These are phyloP conservation scores for Aaosphaeria arxii DNA, from an alignment of 2,329 filamentous ascomycete species.

Conservation along the genomic window DNA sequence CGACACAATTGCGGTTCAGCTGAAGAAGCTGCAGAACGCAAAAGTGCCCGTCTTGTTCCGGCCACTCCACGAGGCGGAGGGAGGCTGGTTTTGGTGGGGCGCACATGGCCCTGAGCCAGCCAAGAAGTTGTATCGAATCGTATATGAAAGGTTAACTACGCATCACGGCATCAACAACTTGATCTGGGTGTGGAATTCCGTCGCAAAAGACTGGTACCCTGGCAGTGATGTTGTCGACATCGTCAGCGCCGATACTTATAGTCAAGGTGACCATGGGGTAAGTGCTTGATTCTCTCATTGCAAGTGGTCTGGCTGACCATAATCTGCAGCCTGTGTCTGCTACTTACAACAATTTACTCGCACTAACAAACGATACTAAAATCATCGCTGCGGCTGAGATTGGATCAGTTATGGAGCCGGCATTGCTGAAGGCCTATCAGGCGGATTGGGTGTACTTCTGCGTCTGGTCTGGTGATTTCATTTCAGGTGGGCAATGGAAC, in stretches of 20 bases:
- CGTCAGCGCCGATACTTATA: conserved; percentile 47
- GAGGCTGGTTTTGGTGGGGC: conserved; percentile 55
- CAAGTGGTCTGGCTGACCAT: too few relatives aligned
- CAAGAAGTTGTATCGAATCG: conserved; percentile 44
- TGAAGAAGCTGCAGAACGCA: conserved; percentile 44
- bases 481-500: conserved; percentile 44
- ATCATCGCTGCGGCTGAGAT: conserved; percentile 49
- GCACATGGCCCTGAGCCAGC: conserved; percentile 45
- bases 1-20: conserved; percentile 48
- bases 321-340: conserved; percentile 38
- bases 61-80: conserved; percentile 52
- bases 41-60: conserved; percentile 49
- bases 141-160: conserved; percentile 46
- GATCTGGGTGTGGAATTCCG: conserved; percentile 52
- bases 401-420: conserved; percentile 46
- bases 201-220: conserved; percentile 47
- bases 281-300: conserved; percentile 8
- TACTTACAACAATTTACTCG: conserved; percentile 45
- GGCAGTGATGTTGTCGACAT: conserved; percentile 47
- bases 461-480: conserved; percentile 46
- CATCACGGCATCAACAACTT: conserved; percentile 48
- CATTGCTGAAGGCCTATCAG: conserved; percentile 42
- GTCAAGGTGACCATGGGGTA: conserved; percentile 43
- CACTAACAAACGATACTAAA: conserved; percentile 46
- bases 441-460: conserved; percentile 50